Evolutionary conservation across 106 monocot genomes (phyloP).

Genomic region (Phalaenopsis equestris): DNA sequence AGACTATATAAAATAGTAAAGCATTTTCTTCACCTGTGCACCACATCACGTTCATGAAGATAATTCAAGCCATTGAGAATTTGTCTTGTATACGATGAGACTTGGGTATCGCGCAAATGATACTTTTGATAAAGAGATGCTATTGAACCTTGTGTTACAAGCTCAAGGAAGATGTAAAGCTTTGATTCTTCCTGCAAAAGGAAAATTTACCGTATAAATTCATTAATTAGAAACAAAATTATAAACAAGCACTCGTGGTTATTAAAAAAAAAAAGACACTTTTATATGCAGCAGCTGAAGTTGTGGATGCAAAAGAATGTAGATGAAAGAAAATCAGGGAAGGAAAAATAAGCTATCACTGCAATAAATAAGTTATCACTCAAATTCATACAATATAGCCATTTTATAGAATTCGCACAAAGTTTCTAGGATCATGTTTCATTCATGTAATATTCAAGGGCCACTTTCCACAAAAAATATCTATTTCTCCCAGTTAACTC

Average conservation of each 20-base stretch:
- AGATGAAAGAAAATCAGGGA: not conserved
- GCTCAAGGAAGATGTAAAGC: constrained; percentile 33
- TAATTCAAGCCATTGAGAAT: constrained; percentile 34
- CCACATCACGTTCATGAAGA: constrained; percentile 28
- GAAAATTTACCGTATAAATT: not conserved
- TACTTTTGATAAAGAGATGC: constrained; percentile 39
- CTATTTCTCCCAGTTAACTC: too few species aligned
- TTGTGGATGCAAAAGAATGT: too few species aligned
- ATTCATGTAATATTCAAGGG: too few species aligned
- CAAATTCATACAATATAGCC: too few species aligned
- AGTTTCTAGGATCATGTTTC: too few species aligned
- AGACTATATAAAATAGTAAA: not conserved
- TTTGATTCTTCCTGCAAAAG: constrained; percentile 27
- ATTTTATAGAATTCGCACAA: too few species aligned
- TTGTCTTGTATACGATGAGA: constrained; percentile 36
- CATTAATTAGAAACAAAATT: not conserved
- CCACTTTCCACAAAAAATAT: too few species aligned
- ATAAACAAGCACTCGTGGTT: not conserved
- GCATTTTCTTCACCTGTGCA: constrained; percentile 22
- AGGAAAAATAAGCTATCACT: not conserved
- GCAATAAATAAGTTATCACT: not conserved
- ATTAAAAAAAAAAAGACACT: too few species aligned
- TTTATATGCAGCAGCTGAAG: too few species aligned
- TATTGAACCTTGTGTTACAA: constrained; percentile 44
- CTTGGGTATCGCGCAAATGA: constrained; percentile 24